These are phyloP conservation scores for Paxillus ammoniavirescens DNA, from an alignment of 768 basidiomycete genomes.

Conservation along the genomic window DNA sequence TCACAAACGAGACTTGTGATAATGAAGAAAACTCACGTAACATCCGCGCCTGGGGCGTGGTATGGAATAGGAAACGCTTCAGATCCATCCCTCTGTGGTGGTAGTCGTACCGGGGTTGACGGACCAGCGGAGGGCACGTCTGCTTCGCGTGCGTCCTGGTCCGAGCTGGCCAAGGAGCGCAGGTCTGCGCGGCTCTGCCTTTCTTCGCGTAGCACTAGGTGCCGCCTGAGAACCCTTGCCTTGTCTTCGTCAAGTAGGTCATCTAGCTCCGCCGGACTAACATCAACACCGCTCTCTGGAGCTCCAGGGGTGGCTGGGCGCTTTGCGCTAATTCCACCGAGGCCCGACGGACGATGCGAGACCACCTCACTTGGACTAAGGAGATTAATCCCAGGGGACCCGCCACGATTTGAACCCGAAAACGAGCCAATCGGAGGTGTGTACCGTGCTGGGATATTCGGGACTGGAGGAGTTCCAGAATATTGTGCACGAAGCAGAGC, in stretches of 20 bases:
- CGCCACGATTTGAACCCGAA: conserved; percentile 8
- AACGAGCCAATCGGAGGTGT: conserved; percentile 40
- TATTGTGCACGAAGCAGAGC: conserved; percentile 61
- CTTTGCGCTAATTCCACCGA: conserved; percentile 41
- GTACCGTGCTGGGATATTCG: conserved; percentile 55
- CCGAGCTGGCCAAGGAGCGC: conserved; percentile 22
- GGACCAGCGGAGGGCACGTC: conserved; percentile 23
- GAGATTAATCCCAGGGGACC: conserved; percentile 2
- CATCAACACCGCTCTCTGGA: conserved; percentile 30
- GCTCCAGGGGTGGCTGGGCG: conserved; percentile 29
- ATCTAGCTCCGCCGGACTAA: conserved; percentile 44
- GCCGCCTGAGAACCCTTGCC: conserved; percentile 72
- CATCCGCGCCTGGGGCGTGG: conserved; percentile 83
- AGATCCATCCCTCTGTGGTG: conserved; percentile 43
- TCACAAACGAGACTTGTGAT: conserved; percentile 13
- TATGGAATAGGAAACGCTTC: conserved; percentile 89
- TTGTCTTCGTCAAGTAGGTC: conserved; percentile 81
- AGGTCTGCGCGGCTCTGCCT: conserved; percentile 28
- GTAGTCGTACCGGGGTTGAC: conserved; percentile 26
- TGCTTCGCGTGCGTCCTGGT: conserved; percentile 16
- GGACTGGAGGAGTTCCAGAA: conserved; percentile 50
- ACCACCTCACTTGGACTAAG: conserved; percentile 11
- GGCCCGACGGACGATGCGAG: conserved; percentile 20
- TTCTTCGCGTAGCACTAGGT: conserved; percentile 76
- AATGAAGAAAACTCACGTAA: conserved; percentile 68